Evolutionary conservation across 2,329 filamentous ascomycete species (phyloP), one percentile per base, ranked within the genome.

Genomic region (Penicillium sp.): DNA sequence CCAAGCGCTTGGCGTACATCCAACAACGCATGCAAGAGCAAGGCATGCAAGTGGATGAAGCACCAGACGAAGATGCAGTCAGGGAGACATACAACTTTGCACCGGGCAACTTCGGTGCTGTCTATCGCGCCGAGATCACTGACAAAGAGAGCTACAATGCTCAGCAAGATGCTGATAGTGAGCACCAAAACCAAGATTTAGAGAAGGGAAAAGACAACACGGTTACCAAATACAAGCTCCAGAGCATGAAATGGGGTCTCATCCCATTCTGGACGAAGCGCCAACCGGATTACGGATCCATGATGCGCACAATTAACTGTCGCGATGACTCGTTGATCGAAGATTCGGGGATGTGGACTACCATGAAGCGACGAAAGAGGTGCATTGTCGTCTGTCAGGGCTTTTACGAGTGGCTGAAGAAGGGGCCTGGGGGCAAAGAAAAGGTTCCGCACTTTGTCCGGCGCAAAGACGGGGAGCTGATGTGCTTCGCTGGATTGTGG

Each of bases 351-450:
- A 90, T 97, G 87, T 97, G 94, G 94, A 89, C 85, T 42, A 86
- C 84, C 1, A 96, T 97, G 89, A 97, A 97, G 77, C 86, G 87
- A 60, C 85, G 83, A 65, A 96, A 97, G 77, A 83, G 94, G 31
- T 97, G 94, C 72, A 81, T 97, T 23, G 86, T 97, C 10, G 72
- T 96, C 6, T 92, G 90, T 10, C 89, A 97, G 74, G 94, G 94
- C 1, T 99, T 97, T 75, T 99, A 91, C 69, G 94, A 99, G 75
- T 97, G 94, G 94, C 79, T 96, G 59, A 93, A 93, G 75, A 90
- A 88, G 67, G 88, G 84, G 68, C 53, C 81, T 68, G 82, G 82
- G 1, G 83, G 85, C 7, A 93, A 89, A 65, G 89, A 94, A 53
- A 96, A 91, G 76, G 78, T 93, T 1, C 93, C 94, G 12, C 87